These are phyloP conservation scores for Cinchona pubescens DNA, from an alignment of 257 asterid species.

Conservation along the genomic window DNA sequence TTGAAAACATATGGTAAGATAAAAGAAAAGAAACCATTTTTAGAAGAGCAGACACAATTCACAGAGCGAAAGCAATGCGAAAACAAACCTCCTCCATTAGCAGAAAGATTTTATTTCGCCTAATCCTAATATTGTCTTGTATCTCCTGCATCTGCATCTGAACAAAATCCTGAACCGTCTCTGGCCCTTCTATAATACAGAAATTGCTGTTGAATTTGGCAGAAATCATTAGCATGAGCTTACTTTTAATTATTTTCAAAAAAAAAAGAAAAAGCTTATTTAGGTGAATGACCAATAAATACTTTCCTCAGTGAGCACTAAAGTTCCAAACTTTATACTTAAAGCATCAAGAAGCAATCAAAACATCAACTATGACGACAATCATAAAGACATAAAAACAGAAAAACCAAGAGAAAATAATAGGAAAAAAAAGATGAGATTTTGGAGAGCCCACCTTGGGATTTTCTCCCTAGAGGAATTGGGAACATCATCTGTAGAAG, in stretches of 20 bases:
- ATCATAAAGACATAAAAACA: not conserved
- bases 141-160: conserved; percentile 93
- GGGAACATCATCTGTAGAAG: conserved; percentile 38
- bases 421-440: not conserved
- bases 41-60: not conserved
- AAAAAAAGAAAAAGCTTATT: not conserved
- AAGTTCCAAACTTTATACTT: not conserved
- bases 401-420: not conserved
- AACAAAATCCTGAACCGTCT: conserved; percentile 86
- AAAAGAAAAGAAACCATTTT: not conserved
- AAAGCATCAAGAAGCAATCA: not conserved
- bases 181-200: conserved; percentile 97
- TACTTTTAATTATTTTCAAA: not conserved
- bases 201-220: conserved; percentile 54
- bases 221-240: not conserved
- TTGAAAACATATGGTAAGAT: not conserved
- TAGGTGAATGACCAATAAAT: too few species aligned
- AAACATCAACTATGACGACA: too few species aligned
- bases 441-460: conserved; percentile 38
- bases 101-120: conserved; percentile 85
- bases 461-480: conserved; percentile 32
- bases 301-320: not conserved
- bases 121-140: conserved; percentile 70
- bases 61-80: not conserved
- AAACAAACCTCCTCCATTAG: conserved; percentile 88